These are phyloP conservation scores for Thraustotheca clavata DNA, from an alignment of 352 stramenopile genomes.

Conservation along the genomic window DNA sequence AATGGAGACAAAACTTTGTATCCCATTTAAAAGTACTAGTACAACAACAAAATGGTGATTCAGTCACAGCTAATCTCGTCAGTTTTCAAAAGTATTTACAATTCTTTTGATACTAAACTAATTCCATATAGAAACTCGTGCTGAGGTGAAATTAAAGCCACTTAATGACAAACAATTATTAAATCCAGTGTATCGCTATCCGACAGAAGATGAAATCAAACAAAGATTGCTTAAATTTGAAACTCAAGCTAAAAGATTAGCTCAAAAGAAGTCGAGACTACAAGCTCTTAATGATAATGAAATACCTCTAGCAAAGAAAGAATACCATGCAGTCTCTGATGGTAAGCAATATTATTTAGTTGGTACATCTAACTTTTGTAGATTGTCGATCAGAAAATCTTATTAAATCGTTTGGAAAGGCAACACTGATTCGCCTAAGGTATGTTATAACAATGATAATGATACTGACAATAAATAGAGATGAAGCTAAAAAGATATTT, in stretches of 20 bases:
- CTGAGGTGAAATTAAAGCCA: slow-evolving; percentile 47
- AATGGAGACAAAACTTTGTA: slow-evolving; percentile 55
- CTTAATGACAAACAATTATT: slow-evolving; percentile 48
- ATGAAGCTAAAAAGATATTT: slow-evolving; percentile 51
- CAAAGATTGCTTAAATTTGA: slow-evolving; percentile 46
- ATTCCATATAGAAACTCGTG: slow-evolving; percentile 21
- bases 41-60: slow-evolving; percentile 47
- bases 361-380: not conserved
- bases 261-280: slow-evolving; percentile 33
- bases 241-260: slow-evolving; percentile 39
- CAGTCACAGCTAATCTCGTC: slow-evolving; percentile 61
- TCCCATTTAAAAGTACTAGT: slow-evolving; percentile 46
- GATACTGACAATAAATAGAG: not conserved
- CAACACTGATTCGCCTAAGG: slow-evolving; percentile 49
- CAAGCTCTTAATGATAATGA: slow-evolving; percentile 34
- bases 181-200: slow-evolving; percentile 61
- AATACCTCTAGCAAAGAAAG: slow-evolving; percentile 58
- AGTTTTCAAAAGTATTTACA: slow-evolving; percentile 22
- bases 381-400: slow-evolving; percentile 60
- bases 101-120: not conserved
- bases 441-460: not conserved
- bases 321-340: slow-evolving; percentile 67
- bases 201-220: slow-evolving; percentile 55
- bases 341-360: slow-evolving; percentile 10
- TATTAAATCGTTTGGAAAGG: slow-evolving; percentile 48